phyloP scores from a whole-genome alignment of 2,329 filamentous ascomycete genomes.

The Ceratocystis albifundus region DNA sequence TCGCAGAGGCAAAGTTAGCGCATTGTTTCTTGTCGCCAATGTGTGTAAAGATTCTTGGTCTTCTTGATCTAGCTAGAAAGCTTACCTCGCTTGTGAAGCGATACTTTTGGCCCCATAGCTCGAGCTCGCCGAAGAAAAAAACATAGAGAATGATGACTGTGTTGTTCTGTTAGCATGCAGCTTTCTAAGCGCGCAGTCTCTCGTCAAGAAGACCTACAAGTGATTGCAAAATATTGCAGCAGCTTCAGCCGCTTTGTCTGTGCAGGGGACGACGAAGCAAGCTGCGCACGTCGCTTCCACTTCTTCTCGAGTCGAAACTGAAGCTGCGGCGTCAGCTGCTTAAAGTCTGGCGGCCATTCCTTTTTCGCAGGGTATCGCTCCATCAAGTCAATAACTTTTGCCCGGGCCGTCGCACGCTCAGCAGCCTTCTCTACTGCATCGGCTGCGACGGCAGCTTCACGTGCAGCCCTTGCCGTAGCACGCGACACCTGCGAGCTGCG shows the following conservation, averaged over 20 bases:
- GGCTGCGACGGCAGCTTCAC: slow-evolving; percentile 6
- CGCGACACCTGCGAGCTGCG: slow-evolving; percentile 26
- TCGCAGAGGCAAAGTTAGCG: not conserved
- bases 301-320: slow-evolving; percentile 69
- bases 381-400: slow-evolving; percentile 29
- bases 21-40: not conserved
- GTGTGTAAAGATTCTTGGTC: not conserved
- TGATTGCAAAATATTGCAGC: slow-evolving; percentile 48
- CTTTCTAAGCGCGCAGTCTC: too few relatives aligned
- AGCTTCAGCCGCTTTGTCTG: slow-evolving; percentile 57
- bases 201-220: slow-evolving; percentile 36
- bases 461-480: slow-evolving; percentile 20
- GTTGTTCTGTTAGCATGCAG: not conserved
- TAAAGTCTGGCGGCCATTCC: slow-evolving; percentile 68
- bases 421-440: slow-evolving; percentile 17
- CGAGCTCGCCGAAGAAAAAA: slow-evolving; percentile 36
- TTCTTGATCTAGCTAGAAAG: not conserved
- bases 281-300: slow-evolving; percentile 56
- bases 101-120: slow-evolving; percentile 36
- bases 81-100: slow-evolving; percentile 35
- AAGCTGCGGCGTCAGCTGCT: slow-evolving; percentile 55
- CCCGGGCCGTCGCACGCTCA: slow-evolving; percentile 9
- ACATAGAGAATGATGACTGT: slow-evolving; percentile 34
- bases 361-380: slow-evolving; percentile 57
- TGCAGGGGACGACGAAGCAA: slow-evolving; percentile 49